These are phyloP conservation scores for Tricholoma sp. DNA, from an alignment of 768 basidiomycete species.

Conservation along the genomic window DNA sequence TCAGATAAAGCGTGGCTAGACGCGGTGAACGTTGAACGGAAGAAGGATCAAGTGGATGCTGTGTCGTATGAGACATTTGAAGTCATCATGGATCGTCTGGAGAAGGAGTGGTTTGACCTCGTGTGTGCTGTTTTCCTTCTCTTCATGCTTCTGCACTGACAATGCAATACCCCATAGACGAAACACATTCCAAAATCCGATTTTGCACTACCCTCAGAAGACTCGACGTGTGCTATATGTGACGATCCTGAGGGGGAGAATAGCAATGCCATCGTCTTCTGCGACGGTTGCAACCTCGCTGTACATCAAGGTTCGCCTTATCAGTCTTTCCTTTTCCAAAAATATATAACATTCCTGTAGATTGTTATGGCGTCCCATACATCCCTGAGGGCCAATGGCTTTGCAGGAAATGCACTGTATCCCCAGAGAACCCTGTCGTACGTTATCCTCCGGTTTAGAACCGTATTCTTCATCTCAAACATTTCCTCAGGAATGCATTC, in stretches of 20 bases:
- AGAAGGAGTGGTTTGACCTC: constrained; percentile 99
- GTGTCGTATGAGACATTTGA: constrained; percentile 88
- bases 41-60: constrained; percentile 62
- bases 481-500: constrained; percentile 68
- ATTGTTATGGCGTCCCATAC: constrained; percentile 98
- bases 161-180: constrained; percentile 52
- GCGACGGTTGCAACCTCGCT: constrained; percentile 97
- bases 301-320: constrained; percentile 87
- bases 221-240: constrained; percentile 94
- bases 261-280: constrained; percentile 98
- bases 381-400: constrained; percentile 99
- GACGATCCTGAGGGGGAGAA: constrained; percentile 99
- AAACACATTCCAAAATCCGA: constrained; percentile 91
- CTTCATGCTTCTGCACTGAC: constrained; percentile 1
- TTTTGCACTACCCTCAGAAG: constrained; percentile 85
- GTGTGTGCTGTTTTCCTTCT: constrained; percentile 37
- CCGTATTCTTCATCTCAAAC: not conserved
- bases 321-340: not conserved
- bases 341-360: constrained; percentile 32
- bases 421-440: constrained; percentile 94
- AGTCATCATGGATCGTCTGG: constrained; percentile 93
- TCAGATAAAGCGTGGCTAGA: constrained; percentile 96
- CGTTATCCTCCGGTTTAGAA: constrained; percentile 19
- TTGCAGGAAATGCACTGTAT: constrained; percentile 96
- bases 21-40: constrained; percentile 73